Percentiles rank a stretch among this genome's conserved stretches.
These are phyloP conservation scores for Lachancea thermotolerans DNA, from an alignment of 805 yeast genomes.

Conservation along the genomic window DNA sequence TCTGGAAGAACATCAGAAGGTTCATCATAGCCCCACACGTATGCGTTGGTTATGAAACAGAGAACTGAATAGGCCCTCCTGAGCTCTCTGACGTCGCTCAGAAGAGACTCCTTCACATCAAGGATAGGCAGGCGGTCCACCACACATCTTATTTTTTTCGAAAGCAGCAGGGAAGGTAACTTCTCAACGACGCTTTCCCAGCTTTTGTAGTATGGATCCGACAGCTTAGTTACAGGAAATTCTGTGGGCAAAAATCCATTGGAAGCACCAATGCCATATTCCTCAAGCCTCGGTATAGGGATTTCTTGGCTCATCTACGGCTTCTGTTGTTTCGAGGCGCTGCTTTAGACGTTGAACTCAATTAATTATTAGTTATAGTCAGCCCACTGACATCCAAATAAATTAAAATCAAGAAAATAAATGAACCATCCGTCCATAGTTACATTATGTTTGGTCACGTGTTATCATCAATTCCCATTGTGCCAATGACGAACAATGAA, in stretches of 20 bases:
- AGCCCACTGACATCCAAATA: slow-evolving; percentile 2
- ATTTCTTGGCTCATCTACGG: slow-evolving; percentile 13
- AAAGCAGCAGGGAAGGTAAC: slow-evolving; percentile 67
- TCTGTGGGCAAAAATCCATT: slow-evolving; percentile 77
- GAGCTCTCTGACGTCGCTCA: slow-evolving; percentile 40
- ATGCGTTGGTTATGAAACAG: slow-evolving; percentile 79
- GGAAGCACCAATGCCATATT: slow-evolving; percentile 61
- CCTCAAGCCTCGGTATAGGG: slow-evolving; percentile 44
- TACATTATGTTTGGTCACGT: too few relatives aligned
- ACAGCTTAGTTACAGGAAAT: slow-evolving; percentile 54
- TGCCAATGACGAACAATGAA: too few relatives aligned
- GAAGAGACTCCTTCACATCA: slow-evolving; percentile 38
- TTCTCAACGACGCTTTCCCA: slow-evolving; percentile 71
- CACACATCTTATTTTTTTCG: slow-evolving; percentile 51
- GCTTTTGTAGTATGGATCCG: slow-evolving; percentile 55
- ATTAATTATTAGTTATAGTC: not conserved
- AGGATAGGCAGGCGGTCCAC: slow-evolving; percentile 63
- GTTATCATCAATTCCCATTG: too few relatives aligned
- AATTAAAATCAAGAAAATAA: not conserved
- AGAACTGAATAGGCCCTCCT: slow-evolving; percentile 78
- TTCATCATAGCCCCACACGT: slow-evolving; percentile 73
- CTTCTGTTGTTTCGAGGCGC: not conserved
- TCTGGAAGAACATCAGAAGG: slow-evolving; percentile 61
- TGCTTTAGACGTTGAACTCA: not conserved
- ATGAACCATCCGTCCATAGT: not conserved